These are phyloP conservation scores for Dryas octopetala DNA, from an alignment of 306 rosid genomes.

Conservation along the genomic window DNA sequence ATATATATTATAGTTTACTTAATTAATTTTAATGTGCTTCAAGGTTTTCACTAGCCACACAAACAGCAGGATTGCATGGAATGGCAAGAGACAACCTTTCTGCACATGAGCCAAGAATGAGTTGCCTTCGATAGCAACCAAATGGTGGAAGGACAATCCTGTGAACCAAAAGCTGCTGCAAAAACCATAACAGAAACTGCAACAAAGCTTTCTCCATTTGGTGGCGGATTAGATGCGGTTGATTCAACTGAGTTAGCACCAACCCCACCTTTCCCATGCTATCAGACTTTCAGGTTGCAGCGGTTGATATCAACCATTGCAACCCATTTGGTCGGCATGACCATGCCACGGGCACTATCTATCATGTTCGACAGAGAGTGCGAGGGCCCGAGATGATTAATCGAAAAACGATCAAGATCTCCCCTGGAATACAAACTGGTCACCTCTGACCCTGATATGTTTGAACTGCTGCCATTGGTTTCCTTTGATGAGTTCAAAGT, in stretches of 20 bases:
- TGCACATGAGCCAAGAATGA: slow-evolving; percentile 72
- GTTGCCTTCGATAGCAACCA: slow-evolving; percentile 66
- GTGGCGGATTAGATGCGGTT: slow-evolving; percentile 42
- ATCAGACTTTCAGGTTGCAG: slow-evolving; percentile 72
- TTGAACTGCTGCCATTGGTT: slow-evolving; percentile 55
- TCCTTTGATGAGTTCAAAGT: slow-evolving; percentile 70
- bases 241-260: slow-evolving; percentile 26
- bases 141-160: slow-evolving; percentile 37
- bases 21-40: slow-evolving; percentile 17
- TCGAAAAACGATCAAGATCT: slow-evolving; percentile 43
- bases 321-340: slow-evolving; percentile 71
- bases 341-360: slow-evolving; percentile 44
- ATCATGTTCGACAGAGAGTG: slow-evolving; percentile 59
- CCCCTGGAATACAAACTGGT: slow-evolving; percentile 62
- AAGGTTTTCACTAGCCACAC: slow-evolving; percentile 26
- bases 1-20: slow-evolving; percentile 15
- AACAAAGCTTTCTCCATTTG: slow-evolving; percentile 43
- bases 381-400: slow-evolving; percentile 50
- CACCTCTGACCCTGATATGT: slow-evolving; percentile 72
- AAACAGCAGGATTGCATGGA: slow-evolving; percentile 24
- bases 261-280: slow-evolving; percentile 36
- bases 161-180: slow-evolving; percentile 27
- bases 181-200: slow-evolving; percentile 20
- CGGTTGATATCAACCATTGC: slow-evolving; percentile 59
- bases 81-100: slow-evolving; percentile 23